Conservation (phyloP, 2,329 filamentous ascomycete genomes). For the Teratosphaeria epicoccoides region DNA sequence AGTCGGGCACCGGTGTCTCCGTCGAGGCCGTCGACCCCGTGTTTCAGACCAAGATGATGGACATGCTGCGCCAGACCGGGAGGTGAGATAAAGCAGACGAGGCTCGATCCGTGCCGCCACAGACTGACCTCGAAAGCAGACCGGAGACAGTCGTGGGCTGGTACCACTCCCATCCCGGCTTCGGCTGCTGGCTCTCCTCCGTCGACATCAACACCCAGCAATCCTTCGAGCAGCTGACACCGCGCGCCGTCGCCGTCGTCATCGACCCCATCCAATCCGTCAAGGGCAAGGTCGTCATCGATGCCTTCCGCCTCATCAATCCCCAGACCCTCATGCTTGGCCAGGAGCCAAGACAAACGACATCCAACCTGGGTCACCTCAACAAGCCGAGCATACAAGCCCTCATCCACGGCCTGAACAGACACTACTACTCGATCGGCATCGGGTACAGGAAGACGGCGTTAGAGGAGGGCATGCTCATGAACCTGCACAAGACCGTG, state of each 20-base stretch:
- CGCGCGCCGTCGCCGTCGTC: slow-evolving; percentile 91
- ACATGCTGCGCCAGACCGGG: slow-evolving; percentile 96
- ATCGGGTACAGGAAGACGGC: slow-evolving; percentile 97
- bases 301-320: slow-evolving; percentile 97
- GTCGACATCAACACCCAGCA: slow-evolving; percentile 99
- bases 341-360: slow-evolving; percentile 94
- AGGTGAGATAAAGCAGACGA: slow-evolving; percentile 47
- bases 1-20: slow-evolving; percentile 94
- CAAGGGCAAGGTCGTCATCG: slow-evolving; percentile 98
- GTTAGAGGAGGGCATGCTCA: slow-evolving; percentile 97
- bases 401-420: slow-evolving; percentile 92
- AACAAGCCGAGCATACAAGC: slow-evolving; percentile 99
- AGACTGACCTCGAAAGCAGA: slow-evolving; percentile 38
- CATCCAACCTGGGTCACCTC: slow-evolving; percentile 91
- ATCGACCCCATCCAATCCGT: slow-evolving; percentile 98
- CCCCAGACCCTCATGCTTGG: slow-evolving; percentile 96
- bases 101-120: neutral
- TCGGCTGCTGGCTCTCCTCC: slow-evolving; percentile 96
- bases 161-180: slow-evolving; percentile 99
- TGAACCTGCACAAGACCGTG: slow-evolving; percentile 99
- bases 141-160: slow-evolving; percentile 96
- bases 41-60: slow-evolving; percentile 99
- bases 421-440: slow-evolving; percentile 97
- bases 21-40: slow-evolving; percentile 97
- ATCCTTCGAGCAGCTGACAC: slow-evolving; percentile 97